Percentiles rank a stretch among this genome's conserved stretches.
Evolutionary conservation across 192 early-diverging fungal species (phyloP).

Genomic region (Lunasporangiospora selenospora): DNA sequence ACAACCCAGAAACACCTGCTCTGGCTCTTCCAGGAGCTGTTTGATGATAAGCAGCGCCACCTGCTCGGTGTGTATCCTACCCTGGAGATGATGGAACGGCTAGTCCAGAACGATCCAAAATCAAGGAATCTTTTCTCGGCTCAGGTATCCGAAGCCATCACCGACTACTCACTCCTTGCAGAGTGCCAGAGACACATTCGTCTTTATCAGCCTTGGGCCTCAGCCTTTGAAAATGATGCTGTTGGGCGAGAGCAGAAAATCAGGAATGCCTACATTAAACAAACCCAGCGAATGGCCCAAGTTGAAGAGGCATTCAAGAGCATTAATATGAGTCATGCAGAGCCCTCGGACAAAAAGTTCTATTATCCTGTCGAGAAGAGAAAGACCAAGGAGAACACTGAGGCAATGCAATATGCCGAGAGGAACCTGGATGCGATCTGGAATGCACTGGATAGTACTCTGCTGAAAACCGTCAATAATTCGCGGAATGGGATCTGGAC

Average conservation of each 20-base stretch:
- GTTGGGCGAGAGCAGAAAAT: neutral
- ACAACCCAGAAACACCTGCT: conserved; percentile 17
- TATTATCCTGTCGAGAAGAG: conserved; percentile 29
- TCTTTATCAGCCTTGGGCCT: conserved; percentile 30
- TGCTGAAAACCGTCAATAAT: conserved; percentile 1
- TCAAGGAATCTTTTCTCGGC: conserved; percentile 19
- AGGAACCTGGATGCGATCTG: conserved; percentile 23
- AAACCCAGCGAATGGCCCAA: conserved; percentile 10
- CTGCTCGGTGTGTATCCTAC: conserved; percentile 8
- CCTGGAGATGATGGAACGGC: conserved; percentile 25
- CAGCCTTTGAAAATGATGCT: conserved; percentile 19
- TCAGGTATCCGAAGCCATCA: conserved; percentile 8
- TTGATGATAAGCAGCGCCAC: conserved; percentile 11
- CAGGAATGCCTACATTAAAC: conserved; percentile 4
- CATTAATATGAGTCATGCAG: conserved; percentile 1
- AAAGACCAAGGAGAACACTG: conserved; percentile 36
- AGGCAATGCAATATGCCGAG: conserved; percentile 26
- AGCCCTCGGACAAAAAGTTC: conserved; percentile 27
- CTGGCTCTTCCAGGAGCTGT: conserved; percentile 33
- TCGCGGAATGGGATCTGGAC: conserved; percentile 8
- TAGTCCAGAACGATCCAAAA: conserved; percentile 27
- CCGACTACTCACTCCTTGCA: conserved; percentile 23
- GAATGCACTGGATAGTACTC: conserved; percentile 8
- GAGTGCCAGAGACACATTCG: conserved; percentile 27
- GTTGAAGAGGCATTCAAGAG: conserved; percentile 5